Percentiles rank a stretch among this genome's conserved stretches.
phyloP scores from a whole-genome alignment of 805 yeast genomes.

The Wickerhamomyces ciferrii region DNA sequence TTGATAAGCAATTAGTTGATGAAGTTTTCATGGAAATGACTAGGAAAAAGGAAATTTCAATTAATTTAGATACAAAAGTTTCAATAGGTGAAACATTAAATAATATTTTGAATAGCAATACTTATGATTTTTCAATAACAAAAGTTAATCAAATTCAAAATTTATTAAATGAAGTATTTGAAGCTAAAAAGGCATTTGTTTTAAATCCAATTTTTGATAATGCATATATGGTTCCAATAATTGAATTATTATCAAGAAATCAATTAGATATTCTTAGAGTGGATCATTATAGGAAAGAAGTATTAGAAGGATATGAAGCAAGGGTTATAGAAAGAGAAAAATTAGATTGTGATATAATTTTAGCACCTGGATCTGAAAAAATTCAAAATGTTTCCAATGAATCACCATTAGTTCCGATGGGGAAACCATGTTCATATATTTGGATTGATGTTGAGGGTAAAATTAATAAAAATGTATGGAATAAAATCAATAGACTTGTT shows the following conservation, averaged over 20 bases:
- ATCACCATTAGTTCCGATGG: conserved; percentile 44
- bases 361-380: conserved; percentile 18
- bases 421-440: conserved; percentile 55
- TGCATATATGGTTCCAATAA: conserved; percentile 55
- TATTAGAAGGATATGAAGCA: conserved; percentile 68
- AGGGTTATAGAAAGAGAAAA: conserved; percentile 65
- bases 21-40: conserved; percentile 36
- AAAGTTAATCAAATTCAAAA: conserved; percentile 43
- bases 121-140: conserved; percentile 32
- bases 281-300: conserved; percentile 43
- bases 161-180: conserved; percentile 33
- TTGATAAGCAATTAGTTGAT: conserved; percentile 45
- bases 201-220: conserved; percentile 53
- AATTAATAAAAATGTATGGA: conserved; percentile 59
- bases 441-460: conserved; percentile 71
- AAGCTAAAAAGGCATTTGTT: conserved; percentile 45
- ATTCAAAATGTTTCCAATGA: conserved; percentile 7
- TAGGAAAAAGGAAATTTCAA: conserved; percentile 48
- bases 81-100: conserved; percentile 24
- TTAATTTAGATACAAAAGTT: conserved; percentile 38
- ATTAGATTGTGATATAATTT: conserved; percentile 58
- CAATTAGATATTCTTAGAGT: conserved; percentile 42
- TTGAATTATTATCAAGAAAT: conserved; percentile 44
- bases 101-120: conserved; percentile 17
- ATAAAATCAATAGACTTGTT: conserved; percentile 41